A percentile compares a stretch with the other conserved stretches of the same genome.
Conservation (phyloP, 2,329 filamentous ascomycete species). For the Penicillium paneum region DNA sequence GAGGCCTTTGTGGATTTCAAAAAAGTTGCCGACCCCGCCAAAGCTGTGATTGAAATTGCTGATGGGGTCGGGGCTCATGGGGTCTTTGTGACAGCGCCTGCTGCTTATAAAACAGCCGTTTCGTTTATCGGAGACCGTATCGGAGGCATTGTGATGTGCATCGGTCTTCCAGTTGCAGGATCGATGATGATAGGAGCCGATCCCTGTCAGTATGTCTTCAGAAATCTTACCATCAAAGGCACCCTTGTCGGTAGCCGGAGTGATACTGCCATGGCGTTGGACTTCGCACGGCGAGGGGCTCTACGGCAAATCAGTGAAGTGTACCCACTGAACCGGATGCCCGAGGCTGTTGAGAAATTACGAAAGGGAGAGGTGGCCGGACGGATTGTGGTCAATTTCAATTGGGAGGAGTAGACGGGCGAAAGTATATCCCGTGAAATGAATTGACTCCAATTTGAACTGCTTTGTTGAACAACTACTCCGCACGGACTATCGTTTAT, state of each 20-base stretch:
- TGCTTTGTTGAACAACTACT: not conserved
- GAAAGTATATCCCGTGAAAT: not conserved
- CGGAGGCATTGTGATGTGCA: slow-evolving; percentile 54
- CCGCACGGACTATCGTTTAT: no score
- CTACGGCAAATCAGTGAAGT: slow-evolving; percentile 52
- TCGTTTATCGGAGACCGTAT: slow-evolving; percentile 41
- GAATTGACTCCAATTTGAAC: not conserved
- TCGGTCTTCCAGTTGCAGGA: slow-evolving; percentile 37
- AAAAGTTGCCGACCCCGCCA: slow-evolving; percentile 33
- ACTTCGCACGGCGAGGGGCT: slow-evolving; percentile 50
- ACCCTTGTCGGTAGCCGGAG: slow-evolving; percentile 32
- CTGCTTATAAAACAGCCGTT: slow-evolving; percentile 43
- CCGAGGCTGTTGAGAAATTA: slow-evolving; percentile 53
- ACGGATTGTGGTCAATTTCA: slow-evolving; percentile 54
- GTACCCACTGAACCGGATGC: slow-evolving; percentile 45
- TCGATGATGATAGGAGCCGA: slow-evolving; percentile 24
- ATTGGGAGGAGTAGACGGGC: slow-evolving; percentile 25
- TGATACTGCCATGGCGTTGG: slow-evolving; percentile 35
- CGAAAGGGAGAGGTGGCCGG: slow-evolving; percentile 51
- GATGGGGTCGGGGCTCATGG: slow-evolving; percentile 50
- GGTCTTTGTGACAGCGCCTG: slow-evolving; percentile 42
- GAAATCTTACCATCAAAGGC: slow-evolving; percentile 28
- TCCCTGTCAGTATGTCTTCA: slow-evolving; percentile 26
- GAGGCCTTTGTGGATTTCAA: slow-evolving; percentile 58
- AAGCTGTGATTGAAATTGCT: slow-evolving; percentile 46